phyloP scores from a whole-genome alignment of 129 eudicot species.

The Apium graveolens region DNA sequence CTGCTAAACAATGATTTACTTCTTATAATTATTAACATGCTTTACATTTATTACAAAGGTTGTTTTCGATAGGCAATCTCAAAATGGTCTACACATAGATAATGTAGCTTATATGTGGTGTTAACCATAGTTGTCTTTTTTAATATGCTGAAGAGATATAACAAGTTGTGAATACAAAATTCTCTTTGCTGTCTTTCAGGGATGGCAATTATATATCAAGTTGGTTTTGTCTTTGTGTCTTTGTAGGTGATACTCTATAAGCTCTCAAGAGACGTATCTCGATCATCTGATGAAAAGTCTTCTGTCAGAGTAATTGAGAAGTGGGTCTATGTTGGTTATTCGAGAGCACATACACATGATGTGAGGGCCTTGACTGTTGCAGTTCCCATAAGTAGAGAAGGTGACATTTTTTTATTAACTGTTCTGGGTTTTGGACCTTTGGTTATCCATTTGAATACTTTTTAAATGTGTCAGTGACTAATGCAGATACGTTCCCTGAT shows the following conservation, averaged over 20 bases:
- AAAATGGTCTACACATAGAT: too few species aligned
- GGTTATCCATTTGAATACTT: background rate
- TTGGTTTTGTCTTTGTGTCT: background rate
- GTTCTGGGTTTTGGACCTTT: background rate
- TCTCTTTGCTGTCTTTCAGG: background rate
- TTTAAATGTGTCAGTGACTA: constrained; percentile 4
- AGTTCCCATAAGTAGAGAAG: constrained; percentile 74
- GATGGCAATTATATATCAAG: background rate
- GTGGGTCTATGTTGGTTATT: constrained; percentile 78
- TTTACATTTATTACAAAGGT: too few species aligned
- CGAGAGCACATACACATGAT: constrained; percentile 87
- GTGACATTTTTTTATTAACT: constrained; percentile 24
- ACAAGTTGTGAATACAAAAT: background rate
- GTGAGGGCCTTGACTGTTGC: constrained; percentile 82
- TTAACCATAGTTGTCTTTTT: background rate
- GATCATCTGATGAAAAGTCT: constrained; percentile 22
- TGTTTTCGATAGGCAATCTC: background rate
- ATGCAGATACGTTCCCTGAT: constrained; percentile 45
- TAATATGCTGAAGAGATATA: background rate
- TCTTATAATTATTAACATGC: background rate
- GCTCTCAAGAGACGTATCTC: constrained; percentile 34
- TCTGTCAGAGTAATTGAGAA: constrained; percentile 33
- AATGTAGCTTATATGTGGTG: background rate
- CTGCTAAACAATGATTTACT: too few species aligned
- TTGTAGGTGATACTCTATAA: constrained; percentile 73